Evolutionary conservation across 345 rosid species (phyloP), one percentile per base, ranked within the genome.

Genomic region (Fremontodendron californicum): DNA sequence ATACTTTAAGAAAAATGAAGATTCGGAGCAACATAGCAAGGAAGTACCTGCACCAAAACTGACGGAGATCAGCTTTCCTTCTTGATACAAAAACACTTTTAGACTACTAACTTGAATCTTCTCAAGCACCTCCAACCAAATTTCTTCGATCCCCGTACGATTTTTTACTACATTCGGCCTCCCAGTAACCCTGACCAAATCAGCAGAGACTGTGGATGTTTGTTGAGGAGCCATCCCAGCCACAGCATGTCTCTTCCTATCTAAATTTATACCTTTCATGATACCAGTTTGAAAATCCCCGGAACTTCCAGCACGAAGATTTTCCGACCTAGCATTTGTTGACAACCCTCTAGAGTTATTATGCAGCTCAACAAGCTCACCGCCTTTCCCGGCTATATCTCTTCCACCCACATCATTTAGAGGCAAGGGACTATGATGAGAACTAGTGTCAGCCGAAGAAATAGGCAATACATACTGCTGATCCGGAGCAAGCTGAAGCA

Each of bases 401-500:
- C 90, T 88, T 75, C 88, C 87, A 42, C 78, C 79, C 18, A 40
- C 23, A 77, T 82, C 65, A 74, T 81, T 77, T 29, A 11, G 58
- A 55, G 82, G 77, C 51, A 77, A 70, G 27, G 93, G 90, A 79
- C 91, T 90, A 66, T 84, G 90, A 79, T 80, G 84, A 54, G 88
- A 86, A 86, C 96, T 89, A 48, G 88, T 78, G 69, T 84, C 93
- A 29, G 92, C 84, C 10, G 98, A 89, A 25, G 90, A 90, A 77
- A 77, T 82, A 54, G 91, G 91, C 40, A 90, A 77, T 81, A 89
- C 74, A 79, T 94, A 91, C 72, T 89, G 97, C 76, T 90, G 97
- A 85, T 96, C 99, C 45, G 98, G 99, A 83, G 98, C 98, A 77
- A 96, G 97, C 71, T 94, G 99, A 70, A 96, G 96, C 86, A 96